Evolutionary conservation across 2,329 filamentous ascomycete genomes (phyloP).

Genomic region (Daldinia sp.): DNA sequence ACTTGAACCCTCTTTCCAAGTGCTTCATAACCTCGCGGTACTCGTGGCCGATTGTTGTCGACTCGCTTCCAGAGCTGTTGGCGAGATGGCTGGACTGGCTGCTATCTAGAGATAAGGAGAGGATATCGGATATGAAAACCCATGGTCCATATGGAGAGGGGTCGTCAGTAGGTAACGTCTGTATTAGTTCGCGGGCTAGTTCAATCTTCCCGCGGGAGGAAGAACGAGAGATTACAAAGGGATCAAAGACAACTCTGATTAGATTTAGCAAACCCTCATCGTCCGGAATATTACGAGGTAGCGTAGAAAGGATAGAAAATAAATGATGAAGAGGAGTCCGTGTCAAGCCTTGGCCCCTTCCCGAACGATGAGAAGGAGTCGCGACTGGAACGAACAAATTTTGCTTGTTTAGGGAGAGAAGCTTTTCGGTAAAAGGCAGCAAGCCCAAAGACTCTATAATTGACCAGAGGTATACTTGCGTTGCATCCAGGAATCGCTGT

Average conservation of each 20-base stretch:
- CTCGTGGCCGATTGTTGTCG: slow-evolving; percentile 67
- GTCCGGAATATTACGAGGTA: slow-evolving; percentile 58
- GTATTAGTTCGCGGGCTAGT: slow-evolving; percentile 60
- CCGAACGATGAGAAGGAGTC: slow-evolving; percentile 70
- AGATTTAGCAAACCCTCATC: slow-evolving; percentile 56
- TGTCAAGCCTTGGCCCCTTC: slow-evolving; percentile 59
- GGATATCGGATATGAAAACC: slow-evolving; percentile 58
- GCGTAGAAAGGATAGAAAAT: slow-evolving; percentile 65
- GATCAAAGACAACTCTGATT: slow-evolving; percentile 61
- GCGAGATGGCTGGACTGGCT: slow-evolving; percentile 50
- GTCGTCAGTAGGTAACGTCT: slow-evolving; percentile 56
- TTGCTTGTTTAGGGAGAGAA: slow-evolving; percentile 58
- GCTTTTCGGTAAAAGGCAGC: slow-evolving; percentile 70
- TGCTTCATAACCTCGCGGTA: slow-evolving; percentile 75
- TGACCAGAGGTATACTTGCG: slow-evolving; percentile 58
- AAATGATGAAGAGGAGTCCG: slow-evolving; percentile 72
- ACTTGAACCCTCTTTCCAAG: slow-evolving; percentile 67
- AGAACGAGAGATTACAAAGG: slow-evolving; percentile 64
- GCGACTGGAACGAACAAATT: slow-evolving; percentile 69
- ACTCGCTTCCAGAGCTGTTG: slow-evolving; percentile 52
- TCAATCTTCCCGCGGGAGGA: slow-evolving; percentile 53
- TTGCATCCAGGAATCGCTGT: slow-evolving; percentile 62
- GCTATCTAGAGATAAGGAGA: slow-evolving; percentile 55
- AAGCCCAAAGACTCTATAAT: slow-evolving; percentile 62
- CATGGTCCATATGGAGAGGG: slow-evolving; percentile 59